These are phyloP conservation scores for Cupressus sempervirens DNA, from an alignment of 75 land plant species.

Conservation along the genomic window DNA sequence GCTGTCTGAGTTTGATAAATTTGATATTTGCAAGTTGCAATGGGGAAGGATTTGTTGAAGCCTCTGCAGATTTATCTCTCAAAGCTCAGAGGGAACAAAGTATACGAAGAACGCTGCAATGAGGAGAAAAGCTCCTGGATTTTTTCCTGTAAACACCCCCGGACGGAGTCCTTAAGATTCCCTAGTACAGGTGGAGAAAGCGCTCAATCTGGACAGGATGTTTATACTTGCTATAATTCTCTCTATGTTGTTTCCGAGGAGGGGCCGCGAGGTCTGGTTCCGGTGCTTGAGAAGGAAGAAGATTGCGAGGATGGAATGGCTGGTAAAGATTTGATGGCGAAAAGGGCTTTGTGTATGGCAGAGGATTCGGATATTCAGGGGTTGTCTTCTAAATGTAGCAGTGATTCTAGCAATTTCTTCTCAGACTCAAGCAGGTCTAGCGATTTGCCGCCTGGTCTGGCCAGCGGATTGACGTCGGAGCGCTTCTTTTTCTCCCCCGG, in stretches of 20 bases:
- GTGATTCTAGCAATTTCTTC: conserved; percentile 6
- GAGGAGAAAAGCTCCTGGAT: neutral
- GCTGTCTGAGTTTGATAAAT: neutral
- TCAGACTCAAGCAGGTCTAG: conserved; percentile 11
- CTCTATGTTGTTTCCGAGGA: conserved; percentile 7
- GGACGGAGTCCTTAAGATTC: conserved; percentile 18
- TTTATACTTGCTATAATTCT: conserved; percentile 16
- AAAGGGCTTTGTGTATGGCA: neutral
- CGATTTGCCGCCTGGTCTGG: conserved; percentile 1
- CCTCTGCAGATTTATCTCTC: neutral
- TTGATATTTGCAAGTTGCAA: too few species aligned
- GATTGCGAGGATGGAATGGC: too few species aligned
- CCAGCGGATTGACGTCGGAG: conserved; percentile 8
- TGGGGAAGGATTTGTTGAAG: neutral
- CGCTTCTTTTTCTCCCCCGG: conserved; percentile 29
- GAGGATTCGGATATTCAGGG: neutral
- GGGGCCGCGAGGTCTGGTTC: neutral
- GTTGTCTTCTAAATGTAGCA: conserved; percentile 12
- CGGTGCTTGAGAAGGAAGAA: neutral
- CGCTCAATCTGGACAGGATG: neutral
- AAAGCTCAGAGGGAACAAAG: neutral
- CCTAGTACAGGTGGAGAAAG: neutral
- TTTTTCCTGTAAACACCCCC: conserved; percentile 13
- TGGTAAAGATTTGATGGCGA: neutral
- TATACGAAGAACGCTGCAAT: neutral